A percentile compares a stretch with the other conserved stretches of the same genome.
phyloP scores from a whole-genome alignment of 768 basidiomycete species.

The Leucosporidium yakuticum region DNA sequence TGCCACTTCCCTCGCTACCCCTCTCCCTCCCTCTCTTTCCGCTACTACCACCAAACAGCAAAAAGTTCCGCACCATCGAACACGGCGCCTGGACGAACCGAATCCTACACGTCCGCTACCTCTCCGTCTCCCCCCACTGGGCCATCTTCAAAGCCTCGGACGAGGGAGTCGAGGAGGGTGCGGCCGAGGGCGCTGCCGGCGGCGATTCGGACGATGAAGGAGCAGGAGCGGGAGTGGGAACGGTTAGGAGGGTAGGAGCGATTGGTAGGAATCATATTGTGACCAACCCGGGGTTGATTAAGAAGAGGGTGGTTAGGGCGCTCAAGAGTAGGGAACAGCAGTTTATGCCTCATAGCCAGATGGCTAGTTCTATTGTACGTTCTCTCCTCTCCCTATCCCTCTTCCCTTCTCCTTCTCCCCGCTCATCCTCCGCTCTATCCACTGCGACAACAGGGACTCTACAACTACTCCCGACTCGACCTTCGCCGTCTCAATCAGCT shows the following conservation, averaged over 20 bases:
- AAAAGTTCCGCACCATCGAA: conserved; percentile 35
- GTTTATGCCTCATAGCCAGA: conserved; percentile 66
- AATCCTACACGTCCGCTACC: conserved; percentile 77
- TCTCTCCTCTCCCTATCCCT: not conserved
- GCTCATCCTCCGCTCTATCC: no score
- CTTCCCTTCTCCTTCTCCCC: no score
- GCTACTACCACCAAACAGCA: conserved; percentile 11
- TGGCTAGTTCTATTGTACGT: conserved; percentile 69
- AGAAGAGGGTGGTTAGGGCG: conserved; percentile 63
- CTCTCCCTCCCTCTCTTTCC: conserved; percentile 6
- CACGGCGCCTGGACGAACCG: conserved; percentile 52
- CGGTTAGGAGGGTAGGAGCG: conserved; percentile 34
- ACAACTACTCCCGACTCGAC: no score
- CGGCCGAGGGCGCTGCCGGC: conserved; percentile 20
- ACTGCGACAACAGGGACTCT: no score
- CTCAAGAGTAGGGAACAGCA: conserved; percentile 63
- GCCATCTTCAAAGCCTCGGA: conserved; percentile 19
- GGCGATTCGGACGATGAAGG: conserved; percentile 45
- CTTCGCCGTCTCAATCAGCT: no score
- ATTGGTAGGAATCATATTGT: conserved; percentile 28
- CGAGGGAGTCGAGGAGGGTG: not conserved
- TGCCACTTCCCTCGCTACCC: not conserved
- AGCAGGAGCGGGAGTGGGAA: no score
- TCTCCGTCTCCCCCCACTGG: conserved; percentile 58
- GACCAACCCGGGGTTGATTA: conserved; percentile 51